Percentiles rank a stretch among this genome's conserved stretches.
Evolutionary conservation across 345 rosid genomes (phyloP).

Genomic region (Gossypium herbaceum): DNA sequence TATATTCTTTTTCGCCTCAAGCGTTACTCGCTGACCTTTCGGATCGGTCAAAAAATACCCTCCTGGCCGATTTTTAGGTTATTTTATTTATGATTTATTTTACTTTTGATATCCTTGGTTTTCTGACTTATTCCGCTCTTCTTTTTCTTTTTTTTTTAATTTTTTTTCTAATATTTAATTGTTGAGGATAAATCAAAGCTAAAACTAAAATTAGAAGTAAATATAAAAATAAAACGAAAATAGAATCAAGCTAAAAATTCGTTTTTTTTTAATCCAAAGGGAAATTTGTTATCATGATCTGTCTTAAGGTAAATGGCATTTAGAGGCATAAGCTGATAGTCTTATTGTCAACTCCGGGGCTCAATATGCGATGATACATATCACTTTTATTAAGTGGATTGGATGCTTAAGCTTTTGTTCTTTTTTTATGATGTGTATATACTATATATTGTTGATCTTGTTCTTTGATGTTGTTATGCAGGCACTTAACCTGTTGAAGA

Average conservation of each 20-base stretch:
- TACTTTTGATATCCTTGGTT: background rate
- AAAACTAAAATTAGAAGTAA: background rate
- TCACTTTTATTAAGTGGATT: background rate
- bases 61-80: background rate
- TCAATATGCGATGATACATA: slow-evolving; percentile 9
- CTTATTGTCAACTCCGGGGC: slow-evolving; percentile 27
- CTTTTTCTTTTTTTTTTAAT: too few species aligned
- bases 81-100: background rate
- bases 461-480: slow-evolving; percentile 5
- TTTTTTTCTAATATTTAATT: background rate
- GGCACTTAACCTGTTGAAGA: background rate
- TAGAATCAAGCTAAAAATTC: background rate
- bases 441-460: background rate
- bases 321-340: slow-evolving; percentile 21
- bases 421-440: background rate
- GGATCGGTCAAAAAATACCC: background rate
- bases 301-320: slow-evolving; percentile 29
- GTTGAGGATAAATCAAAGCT: background rate
- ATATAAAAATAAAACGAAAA: background rate
- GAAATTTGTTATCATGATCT: slow-evolving; percentile 18
- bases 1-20: background rate
- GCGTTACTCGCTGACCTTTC: background rate
- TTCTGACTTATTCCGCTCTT: background rate
- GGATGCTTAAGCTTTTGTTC: background rate
- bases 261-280: background rate